Percentiles rank a stretch among this genome's conserved stretches.
Evolutionary conservation across 164 flowering plant genomes (phyloP).

Genomic region (Echeveria elegans): DNA sequence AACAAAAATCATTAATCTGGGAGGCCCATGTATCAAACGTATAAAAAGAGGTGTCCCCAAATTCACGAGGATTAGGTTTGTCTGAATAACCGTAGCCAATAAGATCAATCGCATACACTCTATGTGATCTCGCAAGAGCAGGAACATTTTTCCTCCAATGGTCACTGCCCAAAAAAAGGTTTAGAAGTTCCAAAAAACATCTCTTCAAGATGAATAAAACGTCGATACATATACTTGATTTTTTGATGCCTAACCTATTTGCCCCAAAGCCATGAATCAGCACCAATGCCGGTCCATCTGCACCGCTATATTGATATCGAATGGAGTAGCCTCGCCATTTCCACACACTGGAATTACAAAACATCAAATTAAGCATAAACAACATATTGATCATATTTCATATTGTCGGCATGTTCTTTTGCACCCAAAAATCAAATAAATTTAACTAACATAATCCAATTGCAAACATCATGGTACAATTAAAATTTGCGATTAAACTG

Average conservation of each 20-base stretch:
- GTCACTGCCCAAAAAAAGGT: conserved; percentile 46
- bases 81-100: conserved; percentile 96
- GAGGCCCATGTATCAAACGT: conserved; percentile 92
- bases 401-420: too few species aligned
- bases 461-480: too few species aligned
- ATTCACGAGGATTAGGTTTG: conserved; percentile 83
- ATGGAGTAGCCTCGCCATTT: conserved; percentile 80
- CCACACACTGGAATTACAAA: conserved; percentile 46
- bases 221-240: background rate
- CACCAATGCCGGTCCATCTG: conserved; percentile 70
- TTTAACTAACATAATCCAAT: too few species aligned
- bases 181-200: too few species aligned
- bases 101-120: conserved; percentile 84
- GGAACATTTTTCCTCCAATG: conserved; percentile 95
- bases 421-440: too few species aligned
- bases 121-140: conserved; percentile 56
- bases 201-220: background rate
- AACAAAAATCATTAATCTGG: conserved; percentile 77
- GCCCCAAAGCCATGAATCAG: conserved; percentile 96
- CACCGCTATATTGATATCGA: conserved; percentile 73
- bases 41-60: conserved; percentile 51
- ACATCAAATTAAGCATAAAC: background rate
- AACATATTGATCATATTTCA: background rate
- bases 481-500: background rate
- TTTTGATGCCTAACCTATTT: conserved; percentile 54